phyloP scores from a whole-genome alignment of 1,139 yeast species.

The Candida sanyaensis region DNA sequence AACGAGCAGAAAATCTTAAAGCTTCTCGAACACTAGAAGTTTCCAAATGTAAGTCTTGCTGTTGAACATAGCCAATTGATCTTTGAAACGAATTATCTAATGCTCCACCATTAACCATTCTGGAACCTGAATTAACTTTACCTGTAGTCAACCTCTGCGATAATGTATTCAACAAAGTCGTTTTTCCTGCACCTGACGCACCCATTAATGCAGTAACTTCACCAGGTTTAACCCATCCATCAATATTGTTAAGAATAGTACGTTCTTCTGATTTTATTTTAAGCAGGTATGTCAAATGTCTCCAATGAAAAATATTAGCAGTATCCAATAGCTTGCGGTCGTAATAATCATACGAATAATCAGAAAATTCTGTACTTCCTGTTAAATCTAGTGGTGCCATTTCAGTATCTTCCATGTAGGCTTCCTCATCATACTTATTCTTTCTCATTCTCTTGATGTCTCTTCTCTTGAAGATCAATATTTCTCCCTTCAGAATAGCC shows the following conservation, averaged over 20 bases:
- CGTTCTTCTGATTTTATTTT: constrained; percentile 64
- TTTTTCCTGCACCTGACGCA: constrained; percentile 39
- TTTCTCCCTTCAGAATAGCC: constrained; percentile 82
- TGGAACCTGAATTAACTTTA: constrained; percentile 32
- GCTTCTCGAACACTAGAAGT: constrained; percentile 43
- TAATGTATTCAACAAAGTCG: constrained; percentile 34
- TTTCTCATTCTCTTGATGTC: constrained; percentile 8
- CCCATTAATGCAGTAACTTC: constrained; percentile 33
- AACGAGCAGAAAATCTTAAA: constrained; percentile 34
- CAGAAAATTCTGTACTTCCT: constrained; percentile 21
- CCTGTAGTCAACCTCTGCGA: constrained; percentile 37
- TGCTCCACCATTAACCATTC: constrained; percentile 38
- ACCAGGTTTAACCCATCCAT: constrained; percentile 54
- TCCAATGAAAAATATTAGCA: constrained; percentile 67
- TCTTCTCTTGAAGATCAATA: constrained; percentile 52
- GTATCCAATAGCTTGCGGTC: constrained; percentile 12
- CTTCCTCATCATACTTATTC: constrained; percentile 10
- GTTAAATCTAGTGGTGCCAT: constrained; percentile 16
- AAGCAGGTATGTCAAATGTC: constrained; percentile 71
- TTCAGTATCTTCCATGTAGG: constrained; percentile 16
- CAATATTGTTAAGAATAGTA: constrained; percentile 64
- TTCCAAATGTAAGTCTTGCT: constrained; percentile 40
- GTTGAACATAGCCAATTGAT: constrained; percentile 45
- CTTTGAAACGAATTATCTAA: constrained; percentile 38
- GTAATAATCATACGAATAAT: constrained; percentile 34